Evolutionary conservation across 805 yeast genomes (phyloP), one percentile per base, ranked within the genome.

Genomic region (Sugiyamaella smithiae): DNA sequence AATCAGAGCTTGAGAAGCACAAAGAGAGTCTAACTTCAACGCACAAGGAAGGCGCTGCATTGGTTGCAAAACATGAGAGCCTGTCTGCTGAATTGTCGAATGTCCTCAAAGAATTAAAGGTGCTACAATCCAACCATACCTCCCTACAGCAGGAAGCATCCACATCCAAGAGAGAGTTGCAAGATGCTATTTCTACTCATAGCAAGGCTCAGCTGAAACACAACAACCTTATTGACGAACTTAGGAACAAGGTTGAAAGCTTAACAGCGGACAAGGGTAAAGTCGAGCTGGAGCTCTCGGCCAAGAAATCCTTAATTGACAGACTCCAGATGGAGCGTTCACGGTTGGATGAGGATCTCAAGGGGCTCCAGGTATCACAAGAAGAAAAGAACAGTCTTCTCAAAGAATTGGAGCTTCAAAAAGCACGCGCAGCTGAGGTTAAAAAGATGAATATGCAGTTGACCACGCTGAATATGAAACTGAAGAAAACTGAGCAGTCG

Each of bases 101-200:
- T 42, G 43, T 55, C 59, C 48, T 62, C 54, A 32, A 55, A 50
- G 54, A 68, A 58, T 50, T 69, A 32, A 35, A 36, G 22, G 42
- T 44, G 9, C 52, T 57, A 12, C 43, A 43, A 14, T 43, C 37
- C 23, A 46, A 43, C 24, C 46, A 46, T 25, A 17, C 43, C 6
- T 38, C 41, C 16, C 61, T 80, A 20, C 76, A 78, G 52, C 73
- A 71, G 33, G 78, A 76, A 41, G 72, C 74, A 5, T 61, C 57
- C 38, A 73, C 73, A 52, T 70, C 76, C 5, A 69, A 67, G 38
- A 66, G 66, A 3, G 55, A 76, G 6, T 58, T 75, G 31, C 74
- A 74, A 43, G 67, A 67, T 32, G 72, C 42, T 25, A 53, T 54
- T 19, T 46, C 57, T 9, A 57, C 54, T 26, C 51, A 56, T 35